A percentile compares a stretch with the other conserved stretches of the same genome.
Conservation (phyloP, 805 yeast species). For the Maudiozyma turicensis region DNA sequence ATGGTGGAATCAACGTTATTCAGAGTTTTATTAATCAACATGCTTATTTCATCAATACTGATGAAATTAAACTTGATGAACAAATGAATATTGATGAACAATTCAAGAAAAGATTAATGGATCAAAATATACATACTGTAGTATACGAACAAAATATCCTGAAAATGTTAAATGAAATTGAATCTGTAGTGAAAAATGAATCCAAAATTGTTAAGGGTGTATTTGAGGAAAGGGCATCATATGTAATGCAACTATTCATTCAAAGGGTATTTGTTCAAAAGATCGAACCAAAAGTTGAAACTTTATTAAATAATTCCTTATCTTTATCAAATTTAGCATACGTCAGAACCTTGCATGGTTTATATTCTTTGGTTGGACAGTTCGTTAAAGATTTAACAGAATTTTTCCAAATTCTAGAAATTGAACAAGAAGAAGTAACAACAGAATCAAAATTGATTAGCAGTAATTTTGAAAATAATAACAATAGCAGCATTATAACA, state of each 20-base stretch:
- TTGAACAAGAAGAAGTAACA: conserved; percentile 30
- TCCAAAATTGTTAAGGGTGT: conserved; percentile 64
- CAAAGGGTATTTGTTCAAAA: conserved; percentile 72
- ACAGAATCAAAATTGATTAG: conserved; percentile 4
- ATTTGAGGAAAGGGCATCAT: conserved; percentile 53
- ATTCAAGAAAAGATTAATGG: conserved; percentile 50
- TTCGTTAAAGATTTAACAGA: conserved; percentile 59
- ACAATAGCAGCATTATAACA: conserved; percentile 4
- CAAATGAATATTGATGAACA: conserved; percentile 30
- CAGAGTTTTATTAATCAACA: conserved; percentile 76
- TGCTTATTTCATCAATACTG: conserved; percentile 45
- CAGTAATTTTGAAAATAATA: not conserved
- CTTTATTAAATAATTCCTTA: conserved; percentile 52
- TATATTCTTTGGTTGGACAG: conserved; percentile 48
- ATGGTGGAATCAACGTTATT: conserved; percentile 76
- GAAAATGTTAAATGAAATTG: conserved; percentile 44
- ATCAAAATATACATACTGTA: conserved; percentile 44
- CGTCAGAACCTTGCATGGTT: conserved; percentile 61
- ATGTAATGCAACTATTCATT: conserved; percentile 59
- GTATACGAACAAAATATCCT: conserved; percentile 45
- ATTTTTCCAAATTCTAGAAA: conserved; percentile 39
- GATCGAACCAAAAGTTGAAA: conserved; percentile 45
- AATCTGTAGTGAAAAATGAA: conserved; percentile 56
- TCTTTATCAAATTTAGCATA: conserved; percentile 60
- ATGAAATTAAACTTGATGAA: conserved; percentile 24